Evolutionary conservation across 805 yeast genomes (phyloP).

Genomic region (Sugiyamaella qingdaonensis): DNA sequence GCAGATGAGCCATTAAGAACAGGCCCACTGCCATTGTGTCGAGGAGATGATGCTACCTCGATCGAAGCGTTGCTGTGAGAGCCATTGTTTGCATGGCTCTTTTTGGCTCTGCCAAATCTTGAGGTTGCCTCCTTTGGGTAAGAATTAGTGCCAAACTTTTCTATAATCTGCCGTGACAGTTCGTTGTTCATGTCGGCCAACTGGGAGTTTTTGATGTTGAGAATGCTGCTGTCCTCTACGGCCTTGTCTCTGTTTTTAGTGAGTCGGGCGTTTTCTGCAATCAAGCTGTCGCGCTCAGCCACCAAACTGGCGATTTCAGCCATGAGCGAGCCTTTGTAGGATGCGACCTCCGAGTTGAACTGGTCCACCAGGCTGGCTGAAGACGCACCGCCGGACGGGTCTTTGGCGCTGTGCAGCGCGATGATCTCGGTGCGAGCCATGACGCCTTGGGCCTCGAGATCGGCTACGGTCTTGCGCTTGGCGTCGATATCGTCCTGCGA

Average conservation of each 20-base stretch:
- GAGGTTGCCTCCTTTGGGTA: not conserved
- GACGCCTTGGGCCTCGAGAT: constrained; percentile 32
- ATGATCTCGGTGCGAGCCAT: constrained; percentile 39
- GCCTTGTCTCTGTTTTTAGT: constrained; percentile 25
- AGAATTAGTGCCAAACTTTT: constrained; percentile 25
- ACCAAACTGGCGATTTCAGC: constrained; percentile 41
- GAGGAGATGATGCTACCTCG: not conserved
- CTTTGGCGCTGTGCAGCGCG: constrained; percentile 39
- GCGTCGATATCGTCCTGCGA: constrained; percentile 22
- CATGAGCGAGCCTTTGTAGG: constrained; percentile 44
- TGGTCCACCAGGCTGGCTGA: constrained; percentile 23
- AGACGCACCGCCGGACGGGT: constrained; percentile 25
- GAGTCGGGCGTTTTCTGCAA: constrained; percentile 29
- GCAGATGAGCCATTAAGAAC: not conserved
- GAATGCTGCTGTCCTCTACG: constrained; percentile 30
- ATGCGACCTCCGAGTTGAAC: constrained; percentile 43
- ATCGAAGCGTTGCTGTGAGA: not conserved
- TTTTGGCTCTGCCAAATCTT: not conserved
- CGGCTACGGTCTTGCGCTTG: constrained; percentile 34
- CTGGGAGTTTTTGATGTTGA: constrained; percentile 34
- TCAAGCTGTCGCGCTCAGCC: constrained; percentile 26
- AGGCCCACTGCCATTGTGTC: not conserved
- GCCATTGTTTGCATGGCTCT: not conserved
- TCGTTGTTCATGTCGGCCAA: constrained; percentile 37
- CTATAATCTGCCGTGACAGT: constrained; percentile 33